Evolutionary conservation across 177 flowering plant species (phyloP), one percentile per base, ranked within the genome.

Genomic region (Vitis hybrid): DNA sequence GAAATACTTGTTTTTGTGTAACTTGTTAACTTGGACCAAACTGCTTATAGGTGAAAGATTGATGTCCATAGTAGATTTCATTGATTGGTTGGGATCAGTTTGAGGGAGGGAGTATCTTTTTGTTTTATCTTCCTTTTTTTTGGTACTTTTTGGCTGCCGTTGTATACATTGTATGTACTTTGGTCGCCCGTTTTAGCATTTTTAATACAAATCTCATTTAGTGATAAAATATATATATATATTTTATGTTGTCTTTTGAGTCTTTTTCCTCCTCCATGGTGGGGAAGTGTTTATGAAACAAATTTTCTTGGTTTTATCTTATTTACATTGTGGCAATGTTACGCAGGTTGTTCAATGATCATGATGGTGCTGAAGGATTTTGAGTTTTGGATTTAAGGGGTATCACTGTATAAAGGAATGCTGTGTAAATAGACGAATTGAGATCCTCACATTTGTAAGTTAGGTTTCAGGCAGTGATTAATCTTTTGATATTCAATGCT

Each of bases 311-410:
- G 5, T 45, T 62, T 14, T 3, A 45, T 34, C 13, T 62, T 5
- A 17, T 3, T 62, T 8, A 62, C 18, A 2, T 15, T 40, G 2
- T 45, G 13, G 3, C 13, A 18, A 10, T 51, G 30, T 50, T 10
- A 49, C 21, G 62, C 70, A 67, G 70, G 52, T 45, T 56, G 62
- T 45, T 45, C 34, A 57, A 21, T 67, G 70, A 57, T 57, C 59
- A 54, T 11, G 45, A 40, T 40, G 45, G 45, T 9, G 63, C 48
- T 12, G n/a, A 32, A 30, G 40, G 8, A 30, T 60, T 45, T 60
- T 21, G 14, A 57, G 60, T 18, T 18, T 10, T 17, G 10, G 11
- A 18, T 17, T 18, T 23, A 18, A 9, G 23, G 2, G 12, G 60
- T 8, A 6, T 18, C 7, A 54, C n/a, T 3, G 56, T 54, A 2